Percentiles rank a stretch among this genome's conserved stretches.
Conservation (phyloP, 1,284 basidiomycete species). For the Rhodotorula glutinis region DNA sequence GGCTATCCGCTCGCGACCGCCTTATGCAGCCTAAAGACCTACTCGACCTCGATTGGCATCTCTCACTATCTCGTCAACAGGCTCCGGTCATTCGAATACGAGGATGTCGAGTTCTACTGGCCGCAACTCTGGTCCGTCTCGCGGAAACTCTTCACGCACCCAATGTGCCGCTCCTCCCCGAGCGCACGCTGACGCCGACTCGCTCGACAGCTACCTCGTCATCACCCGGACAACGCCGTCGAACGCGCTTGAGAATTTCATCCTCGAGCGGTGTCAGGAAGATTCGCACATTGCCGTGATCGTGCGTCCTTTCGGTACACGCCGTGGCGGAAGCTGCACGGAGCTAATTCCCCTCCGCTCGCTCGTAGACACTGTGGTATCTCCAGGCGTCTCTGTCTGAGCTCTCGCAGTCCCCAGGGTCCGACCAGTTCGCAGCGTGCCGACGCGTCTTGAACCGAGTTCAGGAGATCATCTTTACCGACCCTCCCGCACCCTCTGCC, state of each 20-base stretch:
- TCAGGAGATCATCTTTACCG: slow-evolving; percentile 95
- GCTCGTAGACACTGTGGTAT: slow-evolving; percentile 85
- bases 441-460: slow-evolving; percentile 87
- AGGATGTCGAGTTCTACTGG: slow-evolving; percentile 90
- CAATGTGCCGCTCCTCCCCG: not conserved
- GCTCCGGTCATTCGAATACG: slow-evolving; percentile 69
- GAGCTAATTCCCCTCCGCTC: not conserved
- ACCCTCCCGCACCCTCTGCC: slow-evolving; percentile 64
- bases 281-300: slow-evolving; percentile 92
- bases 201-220: slow-evolving; percentile 70
- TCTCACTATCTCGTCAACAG: slow-evolving; percentile 89
- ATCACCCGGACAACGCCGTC: slow-evolving; percentile 85
- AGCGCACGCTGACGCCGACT: too few relatives aligned
- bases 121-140: slow-evolving; percentile 80
- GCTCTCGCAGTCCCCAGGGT: slow-evolving; percentile 55
- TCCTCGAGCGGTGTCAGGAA: slow-evolving; percentile 76
- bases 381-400: slow-evolving; percentile 94
- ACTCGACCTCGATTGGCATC: slow-evolving; percentile 90
- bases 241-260: slow-evolving; percentile 84
- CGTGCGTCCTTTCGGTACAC: slow-evolving; percentile 54
- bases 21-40: slow-evolving; percentile 60
- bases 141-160: too few relatives aligned
- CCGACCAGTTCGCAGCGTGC: slow-evolving; percentile 80
- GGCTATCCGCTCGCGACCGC: not conserved
- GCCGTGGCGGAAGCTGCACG: not conserved